A percentile compares a stretch with the other conserved stretches of the same genome.
These are phyloP conservation scores for Hortiboletus campestris DNA, from an alignment of 768 basidiomycete genomes.

Conservation along the genomic window DNA sequence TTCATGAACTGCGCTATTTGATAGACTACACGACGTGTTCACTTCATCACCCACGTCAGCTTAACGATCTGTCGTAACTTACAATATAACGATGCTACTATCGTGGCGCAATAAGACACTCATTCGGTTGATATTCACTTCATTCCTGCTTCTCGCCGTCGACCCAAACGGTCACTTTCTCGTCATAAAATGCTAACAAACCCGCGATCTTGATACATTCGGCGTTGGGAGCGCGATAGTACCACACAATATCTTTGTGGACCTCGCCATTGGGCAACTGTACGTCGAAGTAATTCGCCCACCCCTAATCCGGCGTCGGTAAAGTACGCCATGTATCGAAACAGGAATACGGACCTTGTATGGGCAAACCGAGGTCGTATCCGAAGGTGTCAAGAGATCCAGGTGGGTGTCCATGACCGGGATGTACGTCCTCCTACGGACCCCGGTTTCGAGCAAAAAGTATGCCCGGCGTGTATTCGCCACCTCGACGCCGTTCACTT, in stretches of 20 bases:
- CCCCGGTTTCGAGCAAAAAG: constrained; percentile 57
- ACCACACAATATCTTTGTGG: constrained; percentile 58
- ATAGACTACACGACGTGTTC: neutral
- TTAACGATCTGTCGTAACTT: neutral
- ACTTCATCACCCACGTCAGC: no score
- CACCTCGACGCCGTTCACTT: constrained; percentile 60
- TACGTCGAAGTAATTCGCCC: constrained; percentile 57
- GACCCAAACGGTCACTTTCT: constrained; percentile 64
- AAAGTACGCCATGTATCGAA: neutral
- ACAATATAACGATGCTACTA: neutral
- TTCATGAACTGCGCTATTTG: constrained; percentile 1
- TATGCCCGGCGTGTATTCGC: constrained; percentile 54
- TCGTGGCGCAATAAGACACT: neutral
- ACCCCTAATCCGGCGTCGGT: constrained; percentile 41
- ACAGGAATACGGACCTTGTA: constrained; percentile 52
- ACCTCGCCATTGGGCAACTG: constrained; percentile 43
- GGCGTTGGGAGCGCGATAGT: constrained; percentile 51
- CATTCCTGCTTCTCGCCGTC: constrained; percentile 54
- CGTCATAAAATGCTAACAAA: constrained; percentile 60
- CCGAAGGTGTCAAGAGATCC: constrained; percentile 48
- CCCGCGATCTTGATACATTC: constrained; percentile 53
- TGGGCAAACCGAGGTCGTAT: constrained; percentile 50
- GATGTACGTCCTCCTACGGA: constrained; percentile 59
- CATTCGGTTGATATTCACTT: constrained; percentile 15
- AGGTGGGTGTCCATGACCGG: constrained; percentile 54